These are phyloP conservation scores for Solanum tarapatanum DNA, from an alignment of 257 asterid genomes.

Conservation along the genomic window DNA sequence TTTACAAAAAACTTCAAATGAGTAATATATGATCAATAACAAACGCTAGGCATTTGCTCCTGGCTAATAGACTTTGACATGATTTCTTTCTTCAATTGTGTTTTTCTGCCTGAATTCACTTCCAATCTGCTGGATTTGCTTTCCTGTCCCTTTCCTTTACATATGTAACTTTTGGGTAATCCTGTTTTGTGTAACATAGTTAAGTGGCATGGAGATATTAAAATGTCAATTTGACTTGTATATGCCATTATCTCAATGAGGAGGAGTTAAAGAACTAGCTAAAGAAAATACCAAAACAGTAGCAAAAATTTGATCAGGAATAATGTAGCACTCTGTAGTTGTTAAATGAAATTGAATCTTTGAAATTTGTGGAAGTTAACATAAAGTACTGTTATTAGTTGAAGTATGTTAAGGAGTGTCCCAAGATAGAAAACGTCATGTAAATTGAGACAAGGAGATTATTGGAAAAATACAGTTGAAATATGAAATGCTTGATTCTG, in stretches of 20 bases:
- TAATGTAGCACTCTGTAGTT: background rate
- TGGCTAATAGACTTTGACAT: background rate
- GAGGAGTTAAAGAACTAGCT: background rate
- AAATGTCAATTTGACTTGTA: background rate
- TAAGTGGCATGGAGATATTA: background rate
- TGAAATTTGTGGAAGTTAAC: background rate
- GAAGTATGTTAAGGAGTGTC: background rate
- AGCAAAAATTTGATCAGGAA: background rate
- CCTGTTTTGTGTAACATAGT: background rate
- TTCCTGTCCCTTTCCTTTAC: background rate
- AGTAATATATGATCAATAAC: background rate
- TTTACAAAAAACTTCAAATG: background rate
- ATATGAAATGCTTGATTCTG: background rate
- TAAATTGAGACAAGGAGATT: background rate
- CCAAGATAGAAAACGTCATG: background rate
- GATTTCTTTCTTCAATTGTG: background rate
- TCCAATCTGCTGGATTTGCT: background rate
- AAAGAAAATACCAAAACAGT: background rate
- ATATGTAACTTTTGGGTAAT: background rate
- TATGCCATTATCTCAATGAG: background rate
- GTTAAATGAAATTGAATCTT: background rate
- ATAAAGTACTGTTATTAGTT: background rate
- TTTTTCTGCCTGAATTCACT: background rate
- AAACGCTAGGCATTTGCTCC: background rate
- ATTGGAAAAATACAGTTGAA: background rate